phyloP scores from a whole-genome alignment of 768 basidiomycete species.

The Paxillus involutus region DNA sequence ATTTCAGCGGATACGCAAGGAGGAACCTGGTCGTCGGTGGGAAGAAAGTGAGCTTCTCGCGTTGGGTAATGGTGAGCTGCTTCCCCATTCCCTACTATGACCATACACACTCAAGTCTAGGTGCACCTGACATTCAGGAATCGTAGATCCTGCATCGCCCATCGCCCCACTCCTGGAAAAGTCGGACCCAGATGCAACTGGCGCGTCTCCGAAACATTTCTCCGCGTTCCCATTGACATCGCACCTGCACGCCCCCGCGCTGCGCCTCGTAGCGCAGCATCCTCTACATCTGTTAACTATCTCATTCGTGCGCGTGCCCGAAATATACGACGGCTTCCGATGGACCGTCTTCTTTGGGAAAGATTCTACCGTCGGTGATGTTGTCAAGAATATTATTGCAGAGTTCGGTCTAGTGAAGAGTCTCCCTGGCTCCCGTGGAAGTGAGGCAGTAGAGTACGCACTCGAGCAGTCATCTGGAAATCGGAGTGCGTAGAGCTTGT shows the following conservation, averaged over 20 bases:
- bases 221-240: constrained; percentile 69
- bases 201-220: constrained; percentile 50
- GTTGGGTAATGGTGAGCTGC: constrained; percentile 59
- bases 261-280: constrained; percentile 74
- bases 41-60: constrained; percentile 67
- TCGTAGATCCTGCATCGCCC: constrained; percentile 41
- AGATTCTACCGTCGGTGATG: constrained; percentile 52
- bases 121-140: constrained; percentile 38
- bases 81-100: background rate
- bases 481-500: constrained; percentile 42
- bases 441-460: constrained; percentile 63
- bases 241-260: constrained; percentile 61
- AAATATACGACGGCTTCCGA: constrained; percentile 71
- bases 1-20: constrained; percentile 60
- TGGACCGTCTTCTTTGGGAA: constrained; percentile 68
- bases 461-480: constrained; percentile 61
- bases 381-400: constrained; percentile 49
- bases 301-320: constrained; percentile 67
- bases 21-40: constrained; percentile 63
- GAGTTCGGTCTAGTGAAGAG: constrained; percentile 71
- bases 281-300: constrained; percentile 53
- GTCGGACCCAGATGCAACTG: constrained; percentile 28
- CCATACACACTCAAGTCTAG: constrained; percentile 11
- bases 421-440: constrained; percentile 66
- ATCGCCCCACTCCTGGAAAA: constrained; percentile 56